phyloP scores from a whole-genome alignment of 2,329 filamentous ascomycete species.

The Fusarium xyrophilum region DNA sequence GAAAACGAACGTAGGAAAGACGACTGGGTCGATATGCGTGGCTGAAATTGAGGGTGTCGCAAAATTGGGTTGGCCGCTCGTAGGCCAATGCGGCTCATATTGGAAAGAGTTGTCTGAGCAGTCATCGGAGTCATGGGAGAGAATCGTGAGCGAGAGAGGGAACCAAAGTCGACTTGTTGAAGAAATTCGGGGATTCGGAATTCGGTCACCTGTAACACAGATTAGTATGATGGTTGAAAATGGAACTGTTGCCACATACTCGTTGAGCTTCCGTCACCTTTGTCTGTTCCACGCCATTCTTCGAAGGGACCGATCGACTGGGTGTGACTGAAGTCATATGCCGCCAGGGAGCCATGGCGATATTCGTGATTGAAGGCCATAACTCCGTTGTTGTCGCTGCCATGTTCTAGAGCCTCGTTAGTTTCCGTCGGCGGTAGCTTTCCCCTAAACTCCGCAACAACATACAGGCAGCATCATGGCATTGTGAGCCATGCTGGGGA shows the following conservation, averaged over 20 bases:
- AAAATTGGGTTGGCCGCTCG: constrained; percentile 41
- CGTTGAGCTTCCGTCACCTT: constrained; percentile 17
- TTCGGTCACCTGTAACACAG: constrained; percentile 19
- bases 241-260: constrained; percentile 26
- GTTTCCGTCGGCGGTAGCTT: constrained; percentile 15
- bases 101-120: constrained; percentile 33
- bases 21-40: constrained; percentile 23
- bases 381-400: constrained; percentile 53
- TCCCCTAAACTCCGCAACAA: neutral
- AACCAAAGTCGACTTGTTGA: constrained; percentile 27
- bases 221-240: constrained; percentile 18
- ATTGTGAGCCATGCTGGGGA: constrained; percentile 39
- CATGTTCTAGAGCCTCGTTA: constrained; percentile 47
- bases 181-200: constrained; percentile 42
- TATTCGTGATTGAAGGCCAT: constrained; percentile 55
- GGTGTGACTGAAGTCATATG: constrained; percentile 17
- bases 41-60: constrained; percentile 40
- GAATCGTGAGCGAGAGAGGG: constrained; percentile 10
- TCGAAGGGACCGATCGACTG: constrained; percentile 17
- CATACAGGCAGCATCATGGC: constrained; percentile 44
- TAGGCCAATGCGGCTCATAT: constrained; percentile 42
- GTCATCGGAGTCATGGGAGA: constrained; percentile 18
- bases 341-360: constrained; percentile 48
- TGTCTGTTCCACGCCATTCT: constrained; percentile 4
- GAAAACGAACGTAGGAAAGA: constrained; percentile 39